phyloP scores from a whole-genome alignment of 139 green algal species.

The Tetraselmis chui region DNA sequence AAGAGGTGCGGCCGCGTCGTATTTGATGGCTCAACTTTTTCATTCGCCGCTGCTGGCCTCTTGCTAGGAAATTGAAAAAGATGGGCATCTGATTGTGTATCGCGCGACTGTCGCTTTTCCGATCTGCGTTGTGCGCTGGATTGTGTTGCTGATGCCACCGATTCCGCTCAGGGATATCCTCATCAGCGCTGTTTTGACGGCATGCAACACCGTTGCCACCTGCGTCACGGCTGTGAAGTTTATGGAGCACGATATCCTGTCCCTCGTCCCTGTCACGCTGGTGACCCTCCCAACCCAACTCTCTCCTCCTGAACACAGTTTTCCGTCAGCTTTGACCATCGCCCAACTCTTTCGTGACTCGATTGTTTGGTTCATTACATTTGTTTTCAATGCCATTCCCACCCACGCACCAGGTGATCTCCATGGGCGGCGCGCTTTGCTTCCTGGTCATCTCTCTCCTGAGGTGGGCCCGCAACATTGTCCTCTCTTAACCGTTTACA shows the following conservation, averaged over 20 bases:
- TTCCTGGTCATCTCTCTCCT: neutral
- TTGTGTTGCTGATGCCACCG: no score
- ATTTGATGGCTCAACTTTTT: neutral
- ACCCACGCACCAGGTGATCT: neutral
- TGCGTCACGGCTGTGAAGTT: neutral
- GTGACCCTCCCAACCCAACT: neutral
- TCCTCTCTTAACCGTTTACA: neutral
- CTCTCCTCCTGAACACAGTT: neutral
- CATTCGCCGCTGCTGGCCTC: neutral
- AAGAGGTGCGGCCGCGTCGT: neutral
- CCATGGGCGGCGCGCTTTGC: neutral
- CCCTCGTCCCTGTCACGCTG: neutral
- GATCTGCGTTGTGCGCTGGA: no score
- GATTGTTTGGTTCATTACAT: neutral
- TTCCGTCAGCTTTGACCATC: neutral
- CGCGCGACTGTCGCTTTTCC: no score
- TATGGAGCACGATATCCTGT: neutral
- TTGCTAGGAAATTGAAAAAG: no score
- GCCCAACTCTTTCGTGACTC: no score
- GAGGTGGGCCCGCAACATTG: neutral
- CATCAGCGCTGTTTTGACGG: neutral
- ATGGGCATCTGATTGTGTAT: no score
- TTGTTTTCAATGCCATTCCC: neutral
- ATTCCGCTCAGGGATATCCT: neutral
- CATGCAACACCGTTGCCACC: neutral